Conservation (phyloP, 805 yeast genomes). For the Yueomyces sp. region DNA sequence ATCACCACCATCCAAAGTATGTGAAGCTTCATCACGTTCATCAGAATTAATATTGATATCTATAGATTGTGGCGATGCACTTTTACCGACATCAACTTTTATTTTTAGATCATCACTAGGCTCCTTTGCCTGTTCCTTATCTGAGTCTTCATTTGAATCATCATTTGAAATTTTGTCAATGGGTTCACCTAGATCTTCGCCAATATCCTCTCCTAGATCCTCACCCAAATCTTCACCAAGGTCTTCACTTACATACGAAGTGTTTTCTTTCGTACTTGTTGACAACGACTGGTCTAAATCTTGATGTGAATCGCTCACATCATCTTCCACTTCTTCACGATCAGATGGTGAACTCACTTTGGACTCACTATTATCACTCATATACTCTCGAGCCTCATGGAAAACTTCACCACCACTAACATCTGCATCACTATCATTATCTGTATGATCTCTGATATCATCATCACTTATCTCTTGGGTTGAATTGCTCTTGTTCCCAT, state of each 20-base stretch:
- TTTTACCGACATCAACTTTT: constrained; percentile 22
- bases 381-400: constrained; percentile 13
- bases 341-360: not conserved
- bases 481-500: not conserved
- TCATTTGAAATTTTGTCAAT: constrained; percentile 6
- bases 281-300: constrained; percentile 6
- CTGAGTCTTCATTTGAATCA: constrained; percentile 2
- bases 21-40: no score
- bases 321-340: constrained; percentile 3
- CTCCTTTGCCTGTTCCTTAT: constrained; percentile 8
- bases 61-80: constrained; percentile 7
- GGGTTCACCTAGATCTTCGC: constrained; percentile 19
- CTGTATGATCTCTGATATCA: not conserved
- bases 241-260: constrained; percentile 16
- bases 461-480: constrained; percentile 5
- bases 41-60: no score
- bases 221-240: constrained; percentile 25
- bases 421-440: not conserved
- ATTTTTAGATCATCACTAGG: constrained; percentile 2
- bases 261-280: not conserved
- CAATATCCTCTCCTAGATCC: constrained; percentile 17
- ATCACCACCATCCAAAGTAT: no score
- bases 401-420: constrained; percentile 7
- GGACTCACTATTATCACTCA: no score
- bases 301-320: constrained; percentile 4